Evolutionary conservation across 2,329 filamentous ascomycete species (phyloP), one percentile per base, ranked within the genome.

Genomic region (Aspergillus glaucus): DNA sequence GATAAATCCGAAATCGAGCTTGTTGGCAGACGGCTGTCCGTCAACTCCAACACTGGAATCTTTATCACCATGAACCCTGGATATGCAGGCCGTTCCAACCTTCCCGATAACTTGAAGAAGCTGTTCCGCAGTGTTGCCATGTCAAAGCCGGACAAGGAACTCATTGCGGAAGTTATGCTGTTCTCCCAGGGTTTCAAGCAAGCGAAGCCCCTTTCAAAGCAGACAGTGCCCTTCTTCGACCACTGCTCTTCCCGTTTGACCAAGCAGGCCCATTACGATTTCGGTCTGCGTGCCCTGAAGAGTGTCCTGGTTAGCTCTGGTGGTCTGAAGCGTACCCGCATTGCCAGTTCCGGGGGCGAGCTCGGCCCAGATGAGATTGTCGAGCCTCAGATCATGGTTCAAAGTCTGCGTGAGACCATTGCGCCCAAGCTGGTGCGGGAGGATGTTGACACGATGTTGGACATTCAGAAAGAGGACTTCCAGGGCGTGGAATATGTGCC

Each of bases 61-160:
- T 99, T 99, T 76, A 98, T 99, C 68, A 99, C 93, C 36, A 98
- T 99, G 94, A 99, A 99, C 69, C 93, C 93, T 68, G 93, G 93
- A 46, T 99, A 99, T 72, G 93, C 93, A 46, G 93, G 93, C 49
- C 88, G 93, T 71, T 99, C 93, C 44, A 98, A 98, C 71, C 75
- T 99, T 63, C 93, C 93, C 2, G 93, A 99, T 73, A 99, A 99
- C 68, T 72, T 99, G 75, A 99, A 99, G 82, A 99, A 98, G 73
- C 78, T 99, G 37, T 99, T 99, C 82, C 86, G 94, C 66, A 98
- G 93, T 63, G 91, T 99, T 45, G 93, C 93, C 54, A 99, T 99
- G 93, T 98, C 93, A 9, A 98, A 97, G 72, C 93, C 93, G 1
- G 94, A 98, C 76, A 98, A 98, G 72, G 94, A 98, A 70, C 86